phyloP scores from a whole-genome alignment of 352 stramenopile genomes.

The Phytophthora hibernalis region DNA sequence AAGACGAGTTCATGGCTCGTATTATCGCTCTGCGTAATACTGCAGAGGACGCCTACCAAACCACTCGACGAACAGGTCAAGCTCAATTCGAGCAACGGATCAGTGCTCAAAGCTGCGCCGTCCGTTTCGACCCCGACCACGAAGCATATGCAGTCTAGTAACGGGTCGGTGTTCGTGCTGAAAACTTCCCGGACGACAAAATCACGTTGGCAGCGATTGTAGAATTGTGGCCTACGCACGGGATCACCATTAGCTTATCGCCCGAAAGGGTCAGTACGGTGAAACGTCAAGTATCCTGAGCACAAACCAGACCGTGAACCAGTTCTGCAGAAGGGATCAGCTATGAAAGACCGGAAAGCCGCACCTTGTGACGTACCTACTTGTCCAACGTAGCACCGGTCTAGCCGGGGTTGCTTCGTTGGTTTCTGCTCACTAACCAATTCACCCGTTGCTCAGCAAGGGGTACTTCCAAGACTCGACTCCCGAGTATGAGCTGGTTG shows the following conservation, averaged over 20 bases:
- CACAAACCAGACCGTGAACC: constrained; percentile 8
- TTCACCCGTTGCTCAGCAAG: constrained; percentile 25
- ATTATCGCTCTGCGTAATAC: constrained; percentile 65
- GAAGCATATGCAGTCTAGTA: constrained; percentile 8
- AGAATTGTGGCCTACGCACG: neutral
- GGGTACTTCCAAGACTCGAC: constrained; percentile 16
- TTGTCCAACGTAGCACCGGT: constrained; percentile 11
- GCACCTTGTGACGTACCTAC: constrained; percentile 16
- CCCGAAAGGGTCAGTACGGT: constrained; percentile 22
- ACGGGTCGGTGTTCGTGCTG: constrained; percentile 5
- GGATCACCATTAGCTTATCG: constrained; percentile 16
- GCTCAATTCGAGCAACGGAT: constrained; percentile 26
- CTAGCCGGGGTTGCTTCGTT: neutral
- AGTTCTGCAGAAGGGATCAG: constrained; percentile 10
- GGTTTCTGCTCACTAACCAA: constrained; percentile 28
- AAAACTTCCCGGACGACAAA: constrained; percentile 10
- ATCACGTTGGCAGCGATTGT: constrained; percentile 15
- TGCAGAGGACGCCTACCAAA: constrained; percentile 65
- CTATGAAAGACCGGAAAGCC: constrained; percentile 33
- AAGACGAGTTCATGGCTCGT: constrained; percentile 45
- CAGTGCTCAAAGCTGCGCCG: constrained; percentile 12
- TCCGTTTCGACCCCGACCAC: constrained; percentile 21
- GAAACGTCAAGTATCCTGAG: constrained; percentile 29
- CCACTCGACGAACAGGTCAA: constrained; percentile 27
- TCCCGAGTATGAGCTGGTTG: constrained; percentile 61